Evolutionary conservation across 2,329 filamentous ascomycete genomes (phyloP), one percentile per base, ranked within the genome.

Genomic region (Colletotrichum somersetense): DNA sequence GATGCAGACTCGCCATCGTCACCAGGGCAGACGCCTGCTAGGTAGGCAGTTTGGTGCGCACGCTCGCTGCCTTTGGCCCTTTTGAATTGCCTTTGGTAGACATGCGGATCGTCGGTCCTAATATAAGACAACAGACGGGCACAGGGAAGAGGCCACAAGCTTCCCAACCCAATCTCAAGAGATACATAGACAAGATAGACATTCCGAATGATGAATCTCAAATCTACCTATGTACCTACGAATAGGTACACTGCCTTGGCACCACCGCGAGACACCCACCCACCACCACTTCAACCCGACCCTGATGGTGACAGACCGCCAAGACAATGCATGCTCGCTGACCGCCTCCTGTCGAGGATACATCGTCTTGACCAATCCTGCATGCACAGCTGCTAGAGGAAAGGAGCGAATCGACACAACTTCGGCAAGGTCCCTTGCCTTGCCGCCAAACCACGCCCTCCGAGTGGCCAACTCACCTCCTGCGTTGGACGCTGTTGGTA

Each of bases 161-260:
- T 42, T 53, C 30, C 18, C 18, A 26, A 38, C 40, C 46, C 62
- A 64, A 64, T 64, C 62, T 64, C 33, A 38, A 38, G 61, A 44
- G 3, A 42, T n/a, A 30, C 30, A 30, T 5, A 30, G 30, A 30
- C 30, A 30, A 30, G 30, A 30, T 30, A 30, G 30, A 5, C 30
- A 69, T 69, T 69, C 35, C 38, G 53, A 59, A 65, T 65, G 67
- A 69, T 69, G 67, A 69, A 59, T 46, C 26, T 46, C 38, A 30
- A 66, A 65, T 58, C 53, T 38, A 30, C 30, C 30, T 30, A 30
- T 30, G 30, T 30, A 30, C 30, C 30, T 30, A 30, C 30, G 30
- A 30, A 30, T 30, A 30, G 30, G 30, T 30, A 38, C 50, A 52
- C 40, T 40, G 38, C 12, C 38, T 40, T 52, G 61, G 57, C 59